Percentiles rank a stretch among this genome's conserved stretches.
phyloP scores from a whole-genome alignment of 1,139 yeast genomes.

The Debaryomycetaceae sp. region DNA sequence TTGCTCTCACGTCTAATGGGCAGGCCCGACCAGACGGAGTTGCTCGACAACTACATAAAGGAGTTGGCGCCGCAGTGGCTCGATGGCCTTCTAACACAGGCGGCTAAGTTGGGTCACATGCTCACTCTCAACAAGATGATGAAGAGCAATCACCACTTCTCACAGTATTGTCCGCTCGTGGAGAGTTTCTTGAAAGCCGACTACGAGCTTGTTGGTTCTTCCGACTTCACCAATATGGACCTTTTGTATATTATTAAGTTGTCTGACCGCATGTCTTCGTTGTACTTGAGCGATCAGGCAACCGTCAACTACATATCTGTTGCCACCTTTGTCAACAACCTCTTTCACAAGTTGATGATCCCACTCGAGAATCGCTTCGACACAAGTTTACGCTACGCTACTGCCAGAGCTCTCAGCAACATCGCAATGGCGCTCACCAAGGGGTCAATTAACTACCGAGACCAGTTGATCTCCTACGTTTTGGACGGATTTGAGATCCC shows the following conservation, averaged over 20 bases:
- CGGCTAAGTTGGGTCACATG: conserved; percentile 34
- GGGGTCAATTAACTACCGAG: conserved; percentile 31
- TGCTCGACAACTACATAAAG: conserved; percentile 20
- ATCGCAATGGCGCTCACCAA: conserved; percentile 18
- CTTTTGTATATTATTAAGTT: conserved; percentile 32
- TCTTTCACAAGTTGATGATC: conserved; percentile 26
- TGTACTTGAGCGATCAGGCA: conserved; percentile 12
- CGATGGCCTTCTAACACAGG: conserved; percentile 7
- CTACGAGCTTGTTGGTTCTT: conserved; percentile 12
- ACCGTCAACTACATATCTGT: conserved; percentile 16
- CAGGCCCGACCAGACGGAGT: conserved; percentile 22
- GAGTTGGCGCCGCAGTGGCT: too few species aligned
- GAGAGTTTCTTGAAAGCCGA: conserved; percentile 14
- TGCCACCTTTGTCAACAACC: conserved; percentile 23
- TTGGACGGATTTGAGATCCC: conserved; percentile 20
- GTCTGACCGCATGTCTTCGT: conserved; percentile 25
- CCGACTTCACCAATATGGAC: conserved; percentile 18
- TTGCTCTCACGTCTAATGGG: conserved; percentile 33
- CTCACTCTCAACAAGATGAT: conserved; percentile 35
- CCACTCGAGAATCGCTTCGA: conserved; percentile 22
- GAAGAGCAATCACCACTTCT: conserved; percentile 18
- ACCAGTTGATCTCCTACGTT: conserved; percentile 26
- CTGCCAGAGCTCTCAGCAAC: conserved; percentile 33
- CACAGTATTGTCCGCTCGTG: conserved; percentile 12
- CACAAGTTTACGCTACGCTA: conserved; percentile 28